Conservation (phyloP, 1,284 basidiomycete genomes). For the Boletus coffeatus region DNA sequence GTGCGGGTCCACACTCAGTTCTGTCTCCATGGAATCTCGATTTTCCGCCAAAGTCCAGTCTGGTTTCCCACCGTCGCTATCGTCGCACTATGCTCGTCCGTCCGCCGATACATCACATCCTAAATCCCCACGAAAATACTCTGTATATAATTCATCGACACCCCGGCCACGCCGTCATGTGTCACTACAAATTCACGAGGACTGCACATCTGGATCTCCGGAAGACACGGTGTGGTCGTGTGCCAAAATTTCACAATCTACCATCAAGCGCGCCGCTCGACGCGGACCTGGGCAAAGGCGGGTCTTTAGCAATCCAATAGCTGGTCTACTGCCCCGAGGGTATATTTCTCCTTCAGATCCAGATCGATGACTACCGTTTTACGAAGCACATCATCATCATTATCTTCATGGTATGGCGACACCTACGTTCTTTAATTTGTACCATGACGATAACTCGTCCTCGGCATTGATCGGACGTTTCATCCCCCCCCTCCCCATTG, state of each 20-base stretch:
- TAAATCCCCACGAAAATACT: slow-evolving; percentile 7
- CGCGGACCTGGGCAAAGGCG: slow-evolving; percentile 16
- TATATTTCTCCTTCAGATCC: background rate
- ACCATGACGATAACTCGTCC: slow-evolving; percentile 8
- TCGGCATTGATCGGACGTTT: slow-evolving; percentile 4
- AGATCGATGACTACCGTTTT: background rate
- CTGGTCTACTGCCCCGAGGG: slow-evolving; percentile 11
- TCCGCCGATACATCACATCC: slow-evolving; percentile 9
- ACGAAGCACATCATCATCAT: slow-evolving; percentile 6
- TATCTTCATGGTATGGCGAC: slow-evolving; percentile 5
- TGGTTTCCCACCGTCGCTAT: slow-evolving; percentile 5
- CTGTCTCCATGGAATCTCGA: slow-evolving; percentile 20
- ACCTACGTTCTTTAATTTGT: slow-evolving; percentile 14
- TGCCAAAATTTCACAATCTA: slow-evolving; percentile 29
- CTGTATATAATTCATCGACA: slow-evolving; percentile 7
- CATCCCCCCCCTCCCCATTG: slow-evolving; percentile 9
- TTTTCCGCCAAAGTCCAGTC: slow-evolving; percentile 14
- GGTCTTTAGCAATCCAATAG: slow-evolving; percentile 24
- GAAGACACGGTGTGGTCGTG: slow-evolving; percentile 25
- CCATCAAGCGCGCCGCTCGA: slow-evolving; percentile 24
- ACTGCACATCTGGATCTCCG: slow-evolving; percentile 3
- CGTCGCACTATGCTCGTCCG: slow-evolving; percentile 3
- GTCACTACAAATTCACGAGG: slow-evolving; percentile 9
- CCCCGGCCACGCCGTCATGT: slow-evolving; percentile 12
- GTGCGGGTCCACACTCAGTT: slow-evolving; percentile 20